Evolutionary conservation across 768 basidiomycete species (phyloP), one percentile per base, ranked within the genome.

Genomic region (Trametes meyenii): DNA sequence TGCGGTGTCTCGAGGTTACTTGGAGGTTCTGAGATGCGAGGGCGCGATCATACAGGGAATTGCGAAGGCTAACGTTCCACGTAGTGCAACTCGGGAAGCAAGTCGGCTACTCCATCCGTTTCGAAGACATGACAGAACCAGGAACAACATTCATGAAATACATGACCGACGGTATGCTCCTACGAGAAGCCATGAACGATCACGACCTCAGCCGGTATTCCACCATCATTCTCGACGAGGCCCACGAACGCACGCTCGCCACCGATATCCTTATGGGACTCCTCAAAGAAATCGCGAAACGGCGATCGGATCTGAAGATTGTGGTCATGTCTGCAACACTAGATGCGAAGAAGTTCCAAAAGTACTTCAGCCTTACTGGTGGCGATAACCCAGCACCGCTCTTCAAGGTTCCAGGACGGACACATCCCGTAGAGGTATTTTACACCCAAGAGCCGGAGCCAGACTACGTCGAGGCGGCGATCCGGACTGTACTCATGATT

Each of bases 151-250:
- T 99, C 76, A 81, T 99, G 65, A 98, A 97, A 73, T 98, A 99
- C 79, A 97, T 98, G 96, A 99, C 97, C 16, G 97, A 99, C 68
- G 97, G 96, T 84, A 97, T 98, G 95, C 87, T 94, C 57, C 85
- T 96, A n/a, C 88, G 95, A 19, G 95, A 97, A 78, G 95, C 94
- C 5, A 99, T 98, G 96, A 93, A 96, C 75, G 96, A 98, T 75
- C 90, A 93, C 10, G 82, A 85, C 19, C 84, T 98, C 40, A 79
- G 83, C 26, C 86, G 95, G 3, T 99, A 99, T 74, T 96, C 94
- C 19, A 98, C 96, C 21, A 95, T 99, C 76, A 98, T 99, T 69
- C 85, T 98, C 58, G 97, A 99, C 73, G 97, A 99, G 78, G 97
- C 94, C 5, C 97, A 99, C 78, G 97, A 99, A 78, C 89, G 96